Evolutionary conservation across 768 basidiomycete species (phyloP).

Genomic region (Xerocomellus intermedius): DNA sequence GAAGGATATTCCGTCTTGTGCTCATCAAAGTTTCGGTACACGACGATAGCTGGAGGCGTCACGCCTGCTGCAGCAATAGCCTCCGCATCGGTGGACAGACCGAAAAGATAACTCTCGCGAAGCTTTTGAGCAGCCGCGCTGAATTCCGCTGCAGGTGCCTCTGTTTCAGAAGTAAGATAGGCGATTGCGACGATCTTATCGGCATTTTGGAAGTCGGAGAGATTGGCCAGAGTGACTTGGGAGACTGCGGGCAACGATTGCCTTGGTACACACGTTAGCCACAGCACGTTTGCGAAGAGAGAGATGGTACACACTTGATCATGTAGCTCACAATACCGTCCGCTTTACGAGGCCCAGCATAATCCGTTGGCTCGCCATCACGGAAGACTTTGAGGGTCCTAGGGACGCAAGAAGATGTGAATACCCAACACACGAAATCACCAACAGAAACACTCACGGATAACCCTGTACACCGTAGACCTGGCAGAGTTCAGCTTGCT

Average conservation of each 20-base stretch:
- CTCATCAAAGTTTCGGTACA: slow-evolving; percentile 93
- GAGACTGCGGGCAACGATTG: slow-evolving; percentile 95
- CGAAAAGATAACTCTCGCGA: slow-evolving; percentile 94
- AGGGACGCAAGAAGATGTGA: background rate
- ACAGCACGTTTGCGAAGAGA: background rate
- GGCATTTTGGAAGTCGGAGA: slow-evolving; percentile 79
- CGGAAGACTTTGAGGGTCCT: slow-evolving; percentile 90
- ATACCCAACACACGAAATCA: background rate
- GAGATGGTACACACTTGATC: slow-evolving; percentile 67
- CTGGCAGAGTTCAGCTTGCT: slow-evolving; percentile 88
- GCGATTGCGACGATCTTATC: slow-evolving; percentile 92
- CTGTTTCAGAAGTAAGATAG: slow-evolving; percentile 74
- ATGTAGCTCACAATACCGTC: slow-evolving; percentile 97
- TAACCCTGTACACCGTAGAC: slow-evolving; percentile 88
- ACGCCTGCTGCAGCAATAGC: slow-evolving; percentile 70
- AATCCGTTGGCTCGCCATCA: slow-evolving; percentile 76
- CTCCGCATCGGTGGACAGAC: slow-evolving; percentile 71
- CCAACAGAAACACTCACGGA: slow-evolving; percentile 57
- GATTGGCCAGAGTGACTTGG: slow-evolving; percentile 70
- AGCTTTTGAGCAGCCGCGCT: slow-evolving; percentile 77
- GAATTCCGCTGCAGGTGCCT: slow-evolving; percentile 71
- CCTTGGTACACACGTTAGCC: slow-evolving; percentile 36
- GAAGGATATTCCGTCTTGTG: slow-evolving; percentile 67
- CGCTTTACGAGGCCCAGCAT: slow-evolving; percentile 85
- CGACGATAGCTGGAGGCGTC: slow-evolving; percentile 78